Conservation (phyloP, 108 stramenopile genomes). For the Nitzschia palea region DNA sequence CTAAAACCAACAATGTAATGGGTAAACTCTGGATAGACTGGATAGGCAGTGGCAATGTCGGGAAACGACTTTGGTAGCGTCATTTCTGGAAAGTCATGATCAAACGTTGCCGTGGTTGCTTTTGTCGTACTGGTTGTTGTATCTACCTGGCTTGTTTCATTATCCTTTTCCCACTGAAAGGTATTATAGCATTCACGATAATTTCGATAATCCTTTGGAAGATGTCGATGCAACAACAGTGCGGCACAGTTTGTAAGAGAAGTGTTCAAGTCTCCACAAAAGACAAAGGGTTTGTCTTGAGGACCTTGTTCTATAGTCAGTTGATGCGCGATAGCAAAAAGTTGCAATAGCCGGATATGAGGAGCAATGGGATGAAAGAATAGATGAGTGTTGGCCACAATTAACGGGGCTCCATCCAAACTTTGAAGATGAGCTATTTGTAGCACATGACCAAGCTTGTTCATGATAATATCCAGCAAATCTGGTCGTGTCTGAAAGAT, state of each 20-base stretch:
- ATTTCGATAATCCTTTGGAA: conserved; percentile 37
- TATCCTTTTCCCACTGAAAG: conserved; percentile 42
- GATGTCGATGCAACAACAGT: conserved; percentile 43
- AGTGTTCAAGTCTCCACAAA: conserved; percentile 69
- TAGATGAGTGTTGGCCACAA: conserved; percentile 68
- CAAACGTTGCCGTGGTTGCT: not conserved
- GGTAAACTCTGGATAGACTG: conserved; percentile 52
- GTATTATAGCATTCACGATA: conserved; percentile 50
- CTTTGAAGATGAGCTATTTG: not conserved
- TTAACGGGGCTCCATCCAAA: not conserved
- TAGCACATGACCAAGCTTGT: conserved; percentile 27
- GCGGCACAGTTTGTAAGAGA: conserved; percentile 38
- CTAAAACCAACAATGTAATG: conserved; percentile 54
- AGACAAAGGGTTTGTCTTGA: conserved; percentile 34
- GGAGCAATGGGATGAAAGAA: conserved; percentile 73
- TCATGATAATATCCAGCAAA: conserved; percentile 36
- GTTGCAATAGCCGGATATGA: conserved; percentile 52
- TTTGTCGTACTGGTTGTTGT: not conserved
- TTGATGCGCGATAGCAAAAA: conserved; percentile 21
- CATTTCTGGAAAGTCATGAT: conserved; percentile 32
- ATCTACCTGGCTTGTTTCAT: no score
- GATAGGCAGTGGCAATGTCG: conserved; percentile 40
- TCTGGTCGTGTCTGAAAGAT: conserved; percentile 44
- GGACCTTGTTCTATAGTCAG: conserved; percentile 1
- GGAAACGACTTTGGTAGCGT: conserved; percentile 49